Conservation (phyloP, 2,329 filamentous ascomycete genomes). For the Tolypocladium sp. region DNA sequence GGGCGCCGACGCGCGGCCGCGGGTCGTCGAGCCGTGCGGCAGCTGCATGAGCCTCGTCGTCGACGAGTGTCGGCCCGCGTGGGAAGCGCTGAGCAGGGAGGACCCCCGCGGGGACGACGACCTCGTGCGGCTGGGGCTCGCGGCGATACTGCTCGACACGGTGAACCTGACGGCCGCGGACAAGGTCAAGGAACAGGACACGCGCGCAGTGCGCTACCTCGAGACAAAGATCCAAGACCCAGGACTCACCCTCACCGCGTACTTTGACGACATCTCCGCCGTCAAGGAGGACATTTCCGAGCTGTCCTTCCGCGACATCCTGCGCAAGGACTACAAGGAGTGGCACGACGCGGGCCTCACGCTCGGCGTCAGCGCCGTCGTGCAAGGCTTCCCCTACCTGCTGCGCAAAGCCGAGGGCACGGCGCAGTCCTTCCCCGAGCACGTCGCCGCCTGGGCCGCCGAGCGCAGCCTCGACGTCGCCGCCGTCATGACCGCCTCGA, state of each 20-base stretch:
- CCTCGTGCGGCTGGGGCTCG: slow-evolving; percentile 59
- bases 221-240: slow-evolving; percentile 34
- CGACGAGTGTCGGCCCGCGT: slow-evolving; percentile 45
- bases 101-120: slow-evolving; percentile 38
- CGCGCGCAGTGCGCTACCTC: slow-evolving; percentile 46
- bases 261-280: slow-evolving; percentile 48
- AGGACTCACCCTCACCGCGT: slow-evolving; percentile 42
- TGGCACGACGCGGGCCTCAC: slow-evolving; percentile 51
- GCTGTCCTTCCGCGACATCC: slow-evolving; percentile 54
- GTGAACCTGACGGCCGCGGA: slow-evolving; percentile 49
- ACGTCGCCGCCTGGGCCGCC: slow-evolving; percentile 42
- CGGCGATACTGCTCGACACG: slow-evolving; percentile 67
- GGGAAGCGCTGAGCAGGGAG: slow-evolving; percentile 40
- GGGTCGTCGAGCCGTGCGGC: slow-evolving; percentile 57
- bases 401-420: slow-evolving; percentile 39
- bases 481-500: slow-evolving; percentile 60
- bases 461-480: slow-evolving; percentile 53
- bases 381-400: slow-evolving; percentile 54
- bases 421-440: slow-evolving; percentile 33
- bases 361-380: slow-evolving; percentile 60
- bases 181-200: slow-evolving; percentile 58
- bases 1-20: slow-evolving; percentile 34
- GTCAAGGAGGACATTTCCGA: slow-evolving; percentile 60
- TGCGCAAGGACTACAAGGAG: slow-evolving; percentile 79
- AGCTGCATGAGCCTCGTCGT: slow-evolving; percentile 67